A percentile compares a stretch with the other conserved stretches of the same genome.
phyloP scores from a whole-genome alignment of 1,284 basidiomycete genomes.

The Leccinum griseonigrum region DNA sequence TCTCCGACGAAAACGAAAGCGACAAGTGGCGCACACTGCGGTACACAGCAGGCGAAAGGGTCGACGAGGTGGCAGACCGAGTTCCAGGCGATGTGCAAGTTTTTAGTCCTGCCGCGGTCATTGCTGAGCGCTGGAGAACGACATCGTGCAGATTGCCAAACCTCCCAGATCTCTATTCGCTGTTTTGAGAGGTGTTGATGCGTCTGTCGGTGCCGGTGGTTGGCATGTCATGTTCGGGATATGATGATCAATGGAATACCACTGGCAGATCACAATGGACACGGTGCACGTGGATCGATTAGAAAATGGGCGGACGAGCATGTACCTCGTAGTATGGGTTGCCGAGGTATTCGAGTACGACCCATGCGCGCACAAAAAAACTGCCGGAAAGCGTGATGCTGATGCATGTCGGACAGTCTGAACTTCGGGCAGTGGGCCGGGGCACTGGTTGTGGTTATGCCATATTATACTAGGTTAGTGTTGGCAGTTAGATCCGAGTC shows the following conservation, averaged over 20 bases:
- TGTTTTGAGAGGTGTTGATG: slow-evolving; percentile 84
- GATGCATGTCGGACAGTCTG: too few species aligned
- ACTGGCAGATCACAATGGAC: neutral
- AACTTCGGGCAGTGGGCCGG: too few species aligned
- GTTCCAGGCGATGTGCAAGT: slow-evolving; percentile 79
- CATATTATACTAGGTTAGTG: too few species aligned
- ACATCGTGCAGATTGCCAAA: slow-evolving; percentile 85
- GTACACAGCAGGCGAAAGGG: slow-evolving; percentile 44
- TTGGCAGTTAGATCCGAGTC: too few species aligned
- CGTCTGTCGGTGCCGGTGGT: slow-evolving; percentile 36
- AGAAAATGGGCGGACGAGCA: neutral
- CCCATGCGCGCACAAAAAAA: slow-evolving; percentile 44
- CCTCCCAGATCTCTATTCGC: slow-evolving; percentile 82
- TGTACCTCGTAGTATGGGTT: slow-evolving; percentile 35
- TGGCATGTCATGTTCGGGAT: neutral
- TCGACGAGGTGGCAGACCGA: slow-evolving; percentile 77
- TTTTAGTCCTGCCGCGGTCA: slow-evolving; percentile 70
- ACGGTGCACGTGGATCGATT: neutral
- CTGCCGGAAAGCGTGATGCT: slow-evolving; percentile 37
- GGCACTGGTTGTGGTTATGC: too few species aligned
- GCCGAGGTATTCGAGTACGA: slow-evolving; percentile 38
- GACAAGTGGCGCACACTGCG: slow-evolving; percentile 20
- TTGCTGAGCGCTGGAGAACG: slow-evolving; percentile 54
- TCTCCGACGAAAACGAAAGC: slow-evolving; percentile 22
- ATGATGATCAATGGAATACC: slow-evolving; percentile 28